Evolutionary conservation across 257 asterid species (phyloP), one percentile per base, ranked within the genome.

Genomic region (Thymus quinquecostatus): DNA sequence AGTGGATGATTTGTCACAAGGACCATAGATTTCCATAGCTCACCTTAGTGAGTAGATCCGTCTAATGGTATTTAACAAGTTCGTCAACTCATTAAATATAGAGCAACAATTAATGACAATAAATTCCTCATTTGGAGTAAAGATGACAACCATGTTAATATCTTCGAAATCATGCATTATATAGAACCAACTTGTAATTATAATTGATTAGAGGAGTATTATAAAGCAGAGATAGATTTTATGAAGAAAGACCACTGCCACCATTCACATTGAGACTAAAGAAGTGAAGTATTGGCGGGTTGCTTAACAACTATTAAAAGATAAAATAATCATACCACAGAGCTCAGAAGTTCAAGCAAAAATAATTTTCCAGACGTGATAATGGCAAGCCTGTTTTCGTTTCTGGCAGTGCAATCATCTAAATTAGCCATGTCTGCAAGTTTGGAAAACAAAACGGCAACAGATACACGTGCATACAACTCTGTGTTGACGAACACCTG

Each of bases 391-490:
- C 77, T 44, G 63, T 72, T 79, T 72, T 71, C 77, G 9, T 59
- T 70, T 67, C 63, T 86, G 48, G 69, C 62, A 11, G 70, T 73
- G n/a, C 84, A 82, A 44, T 83, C 80, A 59, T 70, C 80, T 67
- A 34, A 49, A 77, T 77, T 80, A 61, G 85, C 88, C 80, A 82
- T 77, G 77, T 85, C 95, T 14, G 95, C 95, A 43, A 94, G 90
- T 77, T 83, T 82, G 77, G 85, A 77, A 80, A 94, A 94, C 81
- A 94, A 65, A 57, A 87, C 97, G 21, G 98, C 95, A 73, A 94
- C 92, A 62, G 97, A 94, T 73, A 94, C 98, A 55, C 98, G 96
- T 49, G 97, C 98, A 87, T 87, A 94, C 72, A 94, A 82, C 79
- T 94, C 98, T 48, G 98, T 91, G 80, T 94, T 94, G 81, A 94